A percentile compares a stretch with the other conserved stretches of the same genome.
phyloP scores from a whole-genome alignment of 2,329 filamentous ascomycete genomes.

The Raffaelea ambrosiae region DNA sequence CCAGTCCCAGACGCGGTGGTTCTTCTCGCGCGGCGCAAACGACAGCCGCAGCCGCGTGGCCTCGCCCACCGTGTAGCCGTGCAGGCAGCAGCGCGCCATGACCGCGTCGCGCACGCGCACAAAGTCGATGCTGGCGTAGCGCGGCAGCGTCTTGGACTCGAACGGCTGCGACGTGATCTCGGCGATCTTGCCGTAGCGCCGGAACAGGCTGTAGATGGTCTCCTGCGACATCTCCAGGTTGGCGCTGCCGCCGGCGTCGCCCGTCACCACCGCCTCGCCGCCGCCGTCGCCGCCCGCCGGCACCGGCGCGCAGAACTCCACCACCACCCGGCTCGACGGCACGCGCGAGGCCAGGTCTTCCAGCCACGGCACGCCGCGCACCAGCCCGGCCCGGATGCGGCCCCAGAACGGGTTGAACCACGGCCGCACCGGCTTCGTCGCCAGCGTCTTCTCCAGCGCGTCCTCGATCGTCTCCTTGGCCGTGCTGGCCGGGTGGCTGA shows the following conservation, averaged over 20 bases:
- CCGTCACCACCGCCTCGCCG: not conserved
- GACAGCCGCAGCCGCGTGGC: conserved; percentile 65
- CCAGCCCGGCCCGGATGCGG: conserved; percentile 58
- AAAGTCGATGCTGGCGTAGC: conserved; percentile 75
- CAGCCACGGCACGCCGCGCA: conserved; percentile 83
- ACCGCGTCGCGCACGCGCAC: conserved; percentile 64
- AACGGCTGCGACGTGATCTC: conserved; percentile 77
- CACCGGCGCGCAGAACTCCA: conserved; percentile 73
- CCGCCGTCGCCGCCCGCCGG: conserved; percentile 23
- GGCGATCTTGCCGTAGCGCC: conserved; percentile 80
- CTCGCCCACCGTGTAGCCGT: conserved; percentile 63
- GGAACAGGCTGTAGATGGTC: conserved; percentile 75
- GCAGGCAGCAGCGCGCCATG: conserved; percentile 87
- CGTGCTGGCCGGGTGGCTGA: conserved; percentile 41
- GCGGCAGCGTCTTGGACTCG: conserved; percentile 77
- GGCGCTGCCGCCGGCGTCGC: conserved; percentile 41
- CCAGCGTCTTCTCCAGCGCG: conserved; percentile 53
- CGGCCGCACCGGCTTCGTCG: conserved; percentile 65
- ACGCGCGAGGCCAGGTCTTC: conserved; percentile 76
- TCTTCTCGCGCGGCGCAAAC: conserved; percentile 72
- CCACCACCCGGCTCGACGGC: conserved; percentile 64
- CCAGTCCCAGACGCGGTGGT: conserved; percentile 80
- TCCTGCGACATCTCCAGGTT: conserved; percentile 79
- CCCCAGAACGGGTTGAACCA: conserved; percentile 81
- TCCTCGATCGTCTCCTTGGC: conserved; percentile 34